Base-by-base conservation (phyloP, 768 basidiomycete species). In the Agrocybe praecox region DNA sequence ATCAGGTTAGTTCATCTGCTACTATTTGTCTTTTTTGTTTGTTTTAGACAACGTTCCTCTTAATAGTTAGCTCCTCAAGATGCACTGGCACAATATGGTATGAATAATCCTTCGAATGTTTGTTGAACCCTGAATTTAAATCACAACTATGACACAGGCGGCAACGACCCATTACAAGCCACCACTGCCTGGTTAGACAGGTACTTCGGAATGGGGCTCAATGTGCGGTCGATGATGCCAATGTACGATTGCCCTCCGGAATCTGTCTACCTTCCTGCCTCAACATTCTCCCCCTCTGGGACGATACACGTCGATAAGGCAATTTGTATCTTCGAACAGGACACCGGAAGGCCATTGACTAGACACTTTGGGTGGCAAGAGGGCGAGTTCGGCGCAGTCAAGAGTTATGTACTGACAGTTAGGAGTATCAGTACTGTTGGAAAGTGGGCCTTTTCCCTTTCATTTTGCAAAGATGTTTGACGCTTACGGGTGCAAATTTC, bases 211-310 rank as follows among this genome's bases (percentile, higher is more conserved):
- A 86, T 87, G 84, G 86, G 86, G 0, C 63, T 65, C 14, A 47
- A 74, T 4, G 79, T 82, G n/a, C 78, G 82, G n/a, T 79, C 85
- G 36, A 73, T 88, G 73, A 76, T 89, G n/a, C 78, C 80, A 0
- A 80, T 83, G 43, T 88, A 88, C 65, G 87, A 89, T 65, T 88
- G 87, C 60, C 87, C 87, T 4, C 70, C 79, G 57, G 84, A 87
- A 48, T 79, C 86, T 0, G 74, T 83, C 11, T 84, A 77, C 65
- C 71, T 89, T n/a, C 81, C 84, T 2, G 83, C 83, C 0, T 83
- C 82, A 7, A 82, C 83, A 0, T 79, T 80, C 62, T 71, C 76
- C n/a, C 62, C 63, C 9, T 45, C 65, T 6, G 86, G 85, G 2
- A 74, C 71, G 4, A 62, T 81, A 52, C 69, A 73, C 2, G 75